Evolutionary conservation across 176 grass and related monocot species (phyloP).

Genomic region (Carex parvula): DNA sequence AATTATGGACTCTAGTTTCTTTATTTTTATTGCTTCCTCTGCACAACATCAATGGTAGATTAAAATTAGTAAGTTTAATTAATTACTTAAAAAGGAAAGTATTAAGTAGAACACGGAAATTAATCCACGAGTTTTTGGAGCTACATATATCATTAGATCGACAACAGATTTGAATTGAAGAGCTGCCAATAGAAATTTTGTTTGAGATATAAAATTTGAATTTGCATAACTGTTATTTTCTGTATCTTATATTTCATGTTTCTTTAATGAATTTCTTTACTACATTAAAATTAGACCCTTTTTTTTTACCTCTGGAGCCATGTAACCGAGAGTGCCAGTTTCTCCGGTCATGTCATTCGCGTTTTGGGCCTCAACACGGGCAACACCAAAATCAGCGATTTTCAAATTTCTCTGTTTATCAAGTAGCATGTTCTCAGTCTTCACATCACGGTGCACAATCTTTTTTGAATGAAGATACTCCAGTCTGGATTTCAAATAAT

Average conservation of each 20-base stretch:
- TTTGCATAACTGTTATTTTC: neutral
- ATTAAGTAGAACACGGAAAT: neutral
- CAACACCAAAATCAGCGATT: constrained; percentile 91
- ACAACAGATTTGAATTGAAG: neutral
- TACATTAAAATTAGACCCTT: neutral
- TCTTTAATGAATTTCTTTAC: neutral
- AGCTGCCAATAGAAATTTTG: neutral
- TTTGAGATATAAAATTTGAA: neutral
- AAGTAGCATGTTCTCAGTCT: constrained; percentile 91
- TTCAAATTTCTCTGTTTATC: constrained; percentile 54
- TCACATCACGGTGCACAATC: constrained; percentile 89
- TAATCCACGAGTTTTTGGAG: neutral
- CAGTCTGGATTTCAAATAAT: constrained; percentile 31
- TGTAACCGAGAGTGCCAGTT: constrained; percentile 80
- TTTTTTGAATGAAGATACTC: constrained; percentile 70
- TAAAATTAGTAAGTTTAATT: neutral
- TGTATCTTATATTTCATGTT: neutral
- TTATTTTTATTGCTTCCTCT: neutral
- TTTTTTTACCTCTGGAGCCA: constrained; percentile 83
- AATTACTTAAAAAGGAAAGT: neutral
- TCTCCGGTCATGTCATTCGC: constrained; percentile 64
- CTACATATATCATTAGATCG: neutral
- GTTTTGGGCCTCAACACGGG: constrained; percentile 68
- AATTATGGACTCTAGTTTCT: neutral
- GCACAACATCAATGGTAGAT: neutral